Evolutionary conservation across 257 asterid species (phyloP).

Genomic region (Eustoma russellianum): DNA sequence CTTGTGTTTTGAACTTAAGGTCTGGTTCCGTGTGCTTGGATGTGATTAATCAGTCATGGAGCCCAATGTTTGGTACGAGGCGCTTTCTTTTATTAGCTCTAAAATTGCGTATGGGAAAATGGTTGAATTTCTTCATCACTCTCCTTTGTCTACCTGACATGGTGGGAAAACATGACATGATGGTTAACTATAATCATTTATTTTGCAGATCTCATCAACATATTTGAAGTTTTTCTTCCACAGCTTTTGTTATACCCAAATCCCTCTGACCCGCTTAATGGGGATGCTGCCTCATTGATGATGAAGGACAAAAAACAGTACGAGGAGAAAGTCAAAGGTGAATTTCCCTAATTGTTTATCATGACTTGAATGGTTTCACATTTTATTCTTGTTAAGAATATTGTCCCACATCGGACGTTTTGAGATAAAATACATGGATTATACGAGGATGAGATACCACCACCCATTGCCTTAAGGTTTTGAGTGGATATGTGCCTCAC

Average conservation of each 20-base stretch:
- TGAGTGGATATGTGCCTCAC: too few relatives aligned
- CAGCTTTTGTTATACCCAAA: constrained; percentile 90
- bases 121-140: too few relatives aligned
- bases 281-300: constrained; percentile 95
- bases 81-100: neutral
- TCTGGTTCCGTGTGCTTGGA: constrained; percentile 95
- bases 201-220: constrained; percentile 72
- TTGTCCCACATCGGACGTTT: too few relatives aligned
- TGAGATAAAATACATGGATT: too few relatives aligned
- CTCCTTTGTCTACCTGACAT: neutral
- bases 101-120: neutral
- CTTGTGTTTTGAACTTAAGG: constrained; percentile 28
- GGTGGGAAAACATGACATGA: neutral
- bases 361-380: too few relatives aligned
- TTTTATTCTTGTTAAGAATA: too few relatives aligned
- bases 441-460: too few relatives aligned
- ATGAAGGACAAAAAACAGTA: constrained; percentile 69
- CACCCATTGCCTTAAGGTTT: too few relatives aligned
- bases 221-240: constrained; percentile 91
- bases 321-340: constrained; percentile 84
- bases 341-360: neutral
- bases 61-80: constrained; percentile 82
- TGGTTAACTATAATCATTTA: neutral
- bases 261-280: constrained; percentile 81
- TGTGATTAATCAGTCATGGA: constrained; percentile 94